Base-by-base conservation (phyloP, 1,139 yeast genomes). In the Hansenula lynferdii region DNA sequence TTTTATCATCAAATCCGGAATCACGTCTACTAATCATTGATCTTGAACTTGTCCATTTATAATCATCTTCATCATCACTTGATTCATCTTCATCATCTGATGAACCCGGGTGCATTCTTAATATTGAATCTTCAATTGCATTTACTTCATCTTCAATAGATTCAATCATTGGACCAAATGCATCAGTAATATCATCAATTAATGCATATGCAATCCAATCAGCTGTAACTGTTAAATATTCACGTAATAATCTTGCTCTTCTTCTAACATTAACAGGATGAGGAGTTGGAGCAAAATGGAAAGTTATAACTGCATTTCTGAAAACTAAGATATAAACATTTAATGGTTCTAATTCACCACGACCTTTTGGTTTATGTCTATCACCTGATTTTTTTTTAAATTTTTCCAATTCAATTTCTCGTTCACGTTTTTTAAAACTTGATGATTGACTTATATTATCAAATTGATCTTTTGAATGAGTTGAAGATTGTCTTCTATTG, bases 141-240 rank as follows among this genome's bases (percentile, higher is more conserved):
- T 89, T 96, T 0, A 96, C 95, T 59, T 89, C 97, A 47, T 81
- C 77, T 60, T 89, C 97, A 44, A 89, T 80, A 2, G 82, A 82
- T 38, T 84, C 86, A 45, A 89, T 86, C 7, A 85, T 84, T 2
- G 97, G 97, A 14, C 95, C 95, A 62, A 87, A 89, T 34, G 89
- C 82, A 73, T 89, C 97, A 9, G 96, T 86, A 49, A 89, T 89
- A 58, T 89, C 96, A 72, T 89, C 97, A 48, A 89, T 85, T 45
- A 89, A 63, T 9, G 97, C 97, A 62, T 89, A 89, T 62, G 96
- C 89, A 36, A 89, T 65, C 97, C 97, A 89, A 62, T 89, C 97
- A 2, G 96, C 82, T 44, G 86, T 77, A 11, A 89, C 95, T 47
- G 79, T 80, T 30, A 89, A 90, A 56, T 87, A 87, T 54, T 86